Evolutionary conservation across 345 rosid species (phyloP).

Genomic region (Jatropha curcas): DNA sequence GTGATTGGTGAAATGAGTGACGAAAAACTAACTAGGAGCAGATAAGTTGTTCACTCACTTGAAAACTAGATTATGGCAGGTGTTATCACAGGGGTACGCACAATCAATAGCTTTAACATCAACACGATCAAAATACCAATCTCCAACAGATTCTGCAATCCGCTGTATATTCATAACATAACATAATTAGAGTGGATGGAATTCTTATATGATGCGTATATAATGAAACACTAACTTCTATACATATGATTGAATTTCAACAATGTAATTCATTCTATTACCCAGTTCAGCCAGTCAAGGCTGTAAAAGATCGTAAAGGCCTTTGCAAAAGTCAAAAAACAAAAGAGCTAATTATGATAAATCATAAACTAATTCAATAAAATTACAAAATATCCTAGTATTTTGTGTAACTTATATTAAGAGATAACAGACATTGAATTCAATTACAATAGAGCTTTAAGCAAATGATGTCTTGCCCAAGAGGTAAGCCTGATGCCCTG

Average conservation of each 20-base stretch:
- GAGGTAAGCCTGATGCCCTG: too few species aligned
- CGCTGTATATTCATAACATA: constrained; percentile 17
- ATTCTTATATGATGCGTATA: too few species aligned
- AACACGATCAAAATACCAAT: constrained; percentile 31
- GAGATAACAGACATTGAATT: too few species aligned
- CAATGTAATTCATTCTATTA: not conserved
- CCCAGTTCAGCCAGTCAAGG: not conserved
- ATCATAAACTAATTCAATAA: too few species aligned
- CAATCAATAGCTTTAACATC: constrained; percentile 31
- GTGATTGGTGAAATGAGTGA: constrained; percentile 13
- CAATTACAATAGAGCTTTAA: too few species aligned
- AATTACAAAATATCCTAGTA: too few species aligned
- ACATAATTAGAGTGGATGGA: not conserved
- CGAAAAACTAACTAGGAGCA: constrained; percentile 10
- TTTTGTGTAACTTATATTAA: too few species aligned
- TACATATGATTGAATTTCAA: not conserved
- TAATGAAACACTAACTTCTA: not conserved
- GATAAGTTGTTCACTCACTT: constrained; percentile 43
- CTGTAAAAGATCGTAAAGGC: not conserved
- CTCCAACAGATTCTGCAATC: constrained; percentile 32
- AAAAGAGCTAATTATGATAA: too few species aligned
- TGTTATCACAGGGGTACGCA: constrained; percentile 31
- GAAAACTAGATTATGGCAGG: constrained; percentile 22
- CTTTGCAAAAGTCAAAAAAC: not conserved
- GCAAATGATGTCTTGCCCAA: too few species aligned